These are phyloP conservation scores for Phyllostachys edulis DNA, from an alignment of 176 grass and related monocot genomes.

Conservation along the genomic window DNA sequence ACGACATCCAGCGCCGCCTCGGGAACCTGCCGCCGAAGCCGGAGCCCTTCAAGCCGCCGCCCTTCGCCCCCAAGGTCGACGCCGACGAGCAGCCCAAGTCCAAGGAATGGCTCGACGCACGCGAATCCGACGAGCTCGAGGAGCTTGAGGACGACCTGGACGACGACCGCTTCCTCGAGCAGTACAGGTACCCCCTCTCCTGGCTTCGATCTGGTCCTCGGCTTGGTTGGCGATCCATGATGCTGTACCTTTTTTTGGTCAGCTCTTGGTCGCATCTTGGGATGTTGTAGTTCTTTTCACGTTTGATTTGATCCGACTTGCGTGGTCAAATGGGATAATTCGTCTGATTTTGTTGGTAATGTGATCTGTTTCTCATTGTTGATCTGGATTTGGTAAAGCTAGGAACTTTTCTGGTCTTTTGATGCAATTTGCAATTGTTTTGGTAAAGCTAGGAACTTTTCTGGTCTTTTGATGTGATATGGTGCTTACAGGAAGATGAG, in stretches of 20 bases:
- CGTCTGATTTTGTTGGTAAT: neutral
- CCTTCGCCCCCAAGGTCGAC: slow-evolving; percentile 65
- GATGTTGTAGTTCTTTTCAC: neutral
- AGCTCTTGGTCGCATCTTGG: neutral
- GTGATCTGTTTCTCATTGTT: neutral
- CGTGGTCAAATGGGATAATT: neutral
- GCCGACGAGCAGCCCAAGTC: slow-evolving; percentile 71
- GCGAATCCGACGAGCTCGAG: slow-evolving; percentile 75
- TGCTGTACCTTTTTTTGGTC: neutral
- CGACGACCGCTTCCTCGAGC: slow-evolving; percentile 93
- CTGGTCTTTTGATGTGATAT: neutral
- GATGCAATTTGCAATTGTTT: neutral
- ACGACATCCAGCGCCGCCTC: slow-evolving; percentile 91
- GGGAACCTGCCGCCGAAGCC: slow-evolving; percentile 90
- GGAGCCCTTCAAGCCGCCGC: slow-evolving; percentile 73
- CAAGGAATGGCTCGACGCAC: slow-evolving; percentile 77
- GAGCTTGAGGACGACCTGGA: slow-evolving; percentile 91
- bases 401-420: neutral
- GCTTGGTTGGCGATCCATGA: slow-evolving; percentile 20
- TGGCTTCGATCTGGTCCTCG: neutral
- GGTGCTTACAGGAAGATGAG: slow-evolving; percentile 71
- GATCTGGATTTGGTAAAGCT: neutral
- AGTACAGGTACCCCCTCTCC: slow-evolving; percentile 64
- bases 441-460: neutral
- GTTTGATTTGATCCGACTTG: neutral